Percentiles rank a stretch among this genome's conserved stretches.
phyloP scores from a whole-genome alignment of 768 basidiomycete species.

The Exidia glandulosa region DNA sequence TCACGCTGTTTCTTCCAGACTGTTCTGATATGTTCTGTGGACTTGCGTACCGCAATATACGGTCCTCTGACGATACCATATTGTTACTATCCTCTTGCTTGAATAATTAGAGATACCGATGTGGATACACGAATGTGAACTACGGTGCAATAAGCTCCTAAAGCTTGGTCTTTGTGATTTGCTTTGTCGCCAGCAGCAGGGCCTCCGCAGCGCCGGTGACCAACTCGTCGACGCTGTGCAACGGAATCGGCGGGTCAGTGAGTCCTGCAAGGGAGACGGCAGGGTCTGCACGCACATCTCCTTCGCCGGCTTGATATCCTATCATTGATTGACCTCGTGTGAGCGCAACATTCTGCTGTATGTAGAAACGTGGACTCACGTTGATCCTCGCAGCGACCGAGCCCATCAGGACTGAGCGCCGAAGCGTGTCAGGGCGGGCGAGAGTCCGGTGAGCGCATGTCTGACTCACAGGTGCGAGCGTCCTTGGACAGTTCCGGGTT shows the following conservation, averaged over 20 bases:
- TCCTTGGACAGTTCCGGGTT: constrained; percentile 56
- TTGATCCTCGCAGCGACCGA: constrained; percentile 64
- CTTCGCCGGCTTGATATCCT: constrained; percentile 79
- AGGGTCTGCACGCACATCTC: constrained; percentile 50
- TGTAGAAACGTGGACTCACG: no score
- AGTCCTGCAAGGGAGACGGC: neutral
- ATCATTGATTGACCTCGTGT: no score
- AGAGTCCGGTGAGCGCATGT: neutral
- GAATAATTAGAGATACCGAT: no score
- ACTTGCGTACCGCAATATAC: no score
- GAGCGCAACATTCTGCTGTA: no score
- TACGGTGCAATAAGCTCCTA: constrained; percentile 13
- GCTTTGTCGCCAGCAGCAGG: constrained; percentile 32
- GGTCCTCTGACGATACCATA: no score
- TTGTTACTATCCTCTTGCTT: no score
- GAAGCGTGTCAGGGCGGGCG: no score
- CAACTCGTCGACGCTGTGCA: constrained; percentile 65
- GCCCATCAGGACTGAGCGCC: constrained; percentile 58
- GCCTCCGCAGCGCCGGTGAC: constrained; percentile 56
- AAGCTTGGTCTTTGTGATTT: constrained; percentile 42
- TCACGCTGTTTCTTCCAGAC: no score
- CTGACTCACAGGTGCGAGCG: constrained; percentile 45
- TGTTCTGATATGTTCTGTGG: no score
- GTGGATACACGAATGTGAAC: no score
- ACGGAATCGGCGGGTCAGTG: constrained; percentile 4